Evolutionary conservation across 192 early-diverging fungal species (phyloP).

Genomic region (Neocallimastix lanati): DNA sequence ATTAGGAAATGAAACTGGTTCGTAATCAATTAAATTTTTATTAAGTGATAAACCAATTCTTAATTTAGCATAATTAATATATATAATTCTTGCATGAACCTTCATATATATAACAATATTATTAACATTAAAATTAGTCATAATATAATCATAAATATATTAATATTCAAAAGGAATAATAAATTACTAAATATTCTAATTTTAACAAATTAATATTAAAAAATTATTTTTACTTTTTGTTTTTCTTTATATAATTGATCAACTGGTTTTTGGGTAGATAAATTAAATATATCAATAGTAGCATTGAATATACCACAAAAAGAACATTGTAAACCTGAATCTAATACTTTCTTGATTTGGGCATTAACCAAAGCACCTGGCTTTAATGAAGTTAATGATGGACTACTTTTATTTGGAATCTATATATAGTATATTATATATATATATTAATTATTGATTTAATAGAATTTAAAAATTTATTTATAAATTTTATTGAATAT

Average conservation of each 20-base stretch:
- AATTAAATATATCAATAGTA: slow-evolving; percentile 39
- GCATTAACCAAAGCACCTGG: slow-evolving; percentile 57
- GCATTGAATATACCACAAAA: slow-evolving; percentile 76
- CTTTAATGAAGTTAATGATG: slow-evolving; percentile 52
- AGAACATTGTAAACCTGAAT: slow-evolving; percentile 45
- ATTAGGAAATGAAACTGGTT: background rate
- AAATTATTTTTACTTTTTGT: background rate
- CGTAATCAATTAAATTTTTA: background rate
- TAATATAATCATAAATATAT: too few species aligned
- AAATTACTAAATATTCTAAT: too few species aligned
- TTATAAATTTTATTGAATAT: too few species aligned
- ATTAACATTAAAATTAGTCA: too few species aligned
- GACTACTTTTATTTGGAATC: slow-evolving; percentile 24
- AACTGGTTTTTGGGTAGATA: background rate
- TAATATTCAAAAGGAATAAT: too few species aligned
- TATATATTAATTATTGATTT: too few species aligned
- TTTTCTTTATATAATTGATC: background rate
- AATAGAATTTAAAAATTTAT: too few species aligned
- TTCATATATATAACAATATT: too few species aligned
- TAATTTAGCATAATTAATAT: slow-evolving; percentile 6
- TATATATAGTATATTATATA: too few species aligned
- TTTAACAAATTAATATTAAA: too few species aligned
- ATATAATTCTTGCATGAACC: background rate
- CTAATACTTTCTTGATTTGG: slow-evolving; percentile 38
- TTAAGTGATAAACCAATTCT: slow-evolving; percentile 14